These are phyloP conservation scores for Saxophila tyrrhenica DNA, from an alignment of 495 filamentous ascomycete genomes.

Conservation along the genomic window DNA sequence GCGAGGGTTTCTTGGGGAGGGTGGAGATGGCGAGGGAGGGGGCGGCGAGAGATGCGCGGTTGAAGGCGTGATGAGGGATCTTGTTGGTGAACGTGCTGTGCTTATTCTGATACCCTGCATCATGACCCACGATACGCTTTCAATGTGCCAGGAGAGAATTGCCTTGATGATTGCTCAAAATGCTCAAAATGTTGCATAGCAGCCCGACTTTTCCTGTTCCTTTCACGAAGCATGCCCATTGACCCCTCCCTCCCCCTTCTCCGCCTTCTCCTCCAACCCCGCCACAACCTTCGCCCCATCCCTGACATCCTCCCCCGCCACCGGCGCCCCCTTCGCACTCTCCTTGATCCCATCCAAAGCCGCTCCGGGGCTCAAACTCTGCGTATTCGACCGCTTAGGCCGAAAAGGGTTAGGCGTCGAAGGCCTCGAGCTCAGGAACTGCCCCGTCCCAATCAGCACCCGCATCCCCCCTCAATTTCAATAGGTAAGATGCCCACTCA, in stretches of 20 bases:
- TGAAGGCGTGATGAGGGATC: conserved; percentile 36
- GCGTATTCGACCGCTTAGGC: conserved; percentile 28
- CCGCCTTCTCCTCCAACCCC: conserved; percentile 1
- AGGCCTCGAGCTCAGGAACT: conserved; percentile 49
- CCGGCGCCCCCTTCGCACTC: conserved; percentile 6
- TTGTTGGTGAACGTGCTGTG: not conserved
- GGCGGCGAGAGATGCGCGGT: conserved; percentile 50
- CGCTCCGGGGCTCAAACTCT: conserved; percentile 18
- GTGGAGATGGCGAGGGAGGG: conserved; percentile 69
- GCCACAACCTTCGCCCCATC: conserved; percentile 2
- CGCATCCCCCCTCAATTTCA: too few species aligned
- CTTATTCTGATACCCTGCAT: not conserved
- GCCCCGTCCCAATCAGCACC: not conserved
- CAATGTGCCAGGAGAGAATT: too few species aligned
- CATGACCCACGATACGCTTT: too few species aligned
- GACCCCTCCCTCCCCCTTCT: not conserved
- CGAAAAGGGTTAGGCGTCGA: conserved; percentile 43
- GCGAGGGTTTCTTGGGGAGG: conserved; percentile 81
- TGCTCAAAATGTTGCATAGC: too few species aligned
- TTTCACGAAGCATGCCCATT: not conserved
- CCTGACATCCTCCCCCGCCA: not conserved
- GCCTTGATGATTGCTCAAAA: too few species aligned
- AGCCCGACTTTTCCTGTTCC: not conserved
- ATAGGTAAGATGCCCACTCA: conserved; percentile 46
- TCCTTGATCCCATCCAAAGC: conserved; percentile 1